A percentile compares a stretch with the other conserved stretches of the same genome.
Evolutionary conservation across 176 grass and related monocot species (phyloP).

Genomic region (Cocos nucifera): DNA sequence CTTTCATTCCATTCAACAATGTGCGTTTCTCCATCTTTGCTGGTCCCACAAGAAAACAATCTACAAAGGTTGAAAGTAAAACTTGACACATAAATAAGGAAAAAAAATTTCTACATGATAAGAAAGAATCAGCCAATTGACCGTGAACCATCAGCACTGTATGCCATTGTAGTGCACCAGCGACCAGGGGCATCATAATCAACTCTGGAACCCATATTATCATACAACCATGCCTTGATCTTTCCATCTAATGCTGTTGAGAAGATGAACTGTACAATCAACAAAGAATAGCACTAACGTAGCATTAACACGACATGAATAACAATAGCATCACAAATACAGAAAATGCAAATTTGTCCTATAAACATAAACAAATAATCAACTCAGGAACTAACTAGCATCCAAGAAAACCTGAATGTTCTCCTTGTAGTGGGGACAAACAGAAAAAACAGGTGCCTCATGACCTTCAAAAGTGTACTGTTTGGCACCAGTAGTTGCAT

Average conservation of each 20-base stretch:
- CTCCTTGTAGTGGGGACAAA: slow-evolving; percentile 96
- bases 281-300: slow-evolving; percentile 3
- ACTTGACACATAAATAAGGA: too few species aligned
- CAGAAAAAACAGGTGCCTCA: slow-evolving; percentile 97
- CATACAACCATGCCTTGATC: slow-evolving; percentile 99
- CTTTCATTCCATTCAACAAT: slow-evolving; percentile 99
- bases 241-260: slow-evolving; percentile 98
- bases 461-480: slow-evolving; percentile 96
- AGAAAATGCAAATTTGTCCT: too few species aligned
- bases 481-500: slow-evolving; percentile 64
- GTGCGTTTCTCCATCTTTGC: slow-evolving; percentile 94
- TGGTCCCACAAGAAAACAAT: slow-evolving; percentile 96
- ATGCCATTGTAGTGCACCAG: slow-evolving; percentile 99
- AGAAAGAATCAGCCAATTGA: neutral
- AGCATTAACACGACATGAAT: slow-evolving; percentile 1
- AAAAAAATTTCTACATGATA: neutral
- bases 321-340: neutral
- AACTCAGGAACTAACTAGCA: too few species aligned
- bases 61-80: slow-evolving; percentile 19
- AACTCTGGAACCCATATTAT: slow-evolving; percentile 95
- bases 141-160: slow-evolving; percentile 96
- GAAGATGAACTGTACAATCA: slow-evolving; percentile 73
- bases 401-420: slow-evolving; percentile 56
- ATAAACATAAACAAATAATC: too few species aligned
- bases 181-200: slow-evolving; percentile 99